These are phyloP conservation scores for Penicillium longicatenatum DNA, from an alignment of 495 filamentous ascomycete species.

Conservation along the genomic window DNA sequence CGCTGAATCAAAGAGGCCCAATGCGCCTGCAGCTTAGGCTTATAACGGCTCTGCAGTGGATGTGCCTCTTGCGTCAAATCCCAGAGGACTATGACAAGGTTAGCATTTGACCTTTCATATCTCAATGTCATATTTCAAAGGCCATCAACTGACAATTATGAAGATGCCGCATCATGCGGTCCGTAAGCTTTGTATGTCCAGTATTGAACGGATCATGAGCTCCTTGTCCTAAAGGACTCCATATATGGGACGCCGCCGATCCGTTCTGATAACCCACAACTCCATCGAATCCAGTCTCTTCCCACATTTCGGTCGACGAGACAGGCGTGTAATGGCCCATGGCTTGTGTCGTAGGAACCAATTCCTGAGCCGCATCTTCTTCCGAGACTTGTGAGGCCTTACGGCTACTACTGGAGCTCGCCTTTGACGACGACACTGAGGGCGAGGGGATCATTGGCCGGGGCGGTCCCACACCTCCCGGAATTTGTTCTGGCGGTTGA, in stretches of 20 bases:
- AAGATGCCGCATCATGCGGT: conserved; percentile 46
- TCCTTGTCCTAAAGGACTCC: conserved; percentile 35
- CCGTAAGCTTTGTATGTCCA: conserved; percentile 43
- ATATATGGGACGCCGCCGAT: conserved; percentile 15
- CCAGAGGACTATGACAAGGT: conserved; percentile 37
- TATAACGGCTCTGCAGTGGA: conserved; percentile 43
- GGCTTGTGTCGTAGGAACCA: conserved; percentile 10
- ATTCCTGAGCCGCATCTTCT: conserved; percentile 10
- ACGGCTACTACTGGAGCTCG: conserved; percentile 17
- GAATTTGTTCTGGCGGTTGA: conserved; percentile 35
- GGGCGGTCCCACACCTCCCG: conserved; percentile 22
- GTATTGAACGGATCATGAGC: conserved; percentile 46
- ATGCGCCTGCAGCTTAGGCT: conserved; percentile 41
- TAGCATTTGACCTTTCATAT: conserved; percentile 1
- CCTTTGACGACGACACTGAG: conserved; percentile 12
- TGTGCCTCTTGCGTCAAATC: conserved; percentile 44
- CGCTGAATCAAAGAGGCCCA: conserved; percentile 43
- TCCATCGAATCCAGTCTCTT: conserved; percentile 15
- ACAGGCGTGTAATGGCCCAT: conserved; percentile 16
- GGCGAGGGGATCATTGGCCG: conserved; percentile 12
- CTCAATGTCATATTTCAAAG: neutral
- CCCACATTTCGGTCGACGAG: conserved; percentile 5
- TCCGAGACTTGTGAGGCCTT: conserved; percentile 17
- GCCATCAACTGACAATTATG: conserved; percentile 38
- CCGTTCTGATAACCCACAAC: conserved; percentile 14